Conservation (phyloP, 2,329 filamentous ascomycete genomes). For the Neurospora crassa region DNA sequence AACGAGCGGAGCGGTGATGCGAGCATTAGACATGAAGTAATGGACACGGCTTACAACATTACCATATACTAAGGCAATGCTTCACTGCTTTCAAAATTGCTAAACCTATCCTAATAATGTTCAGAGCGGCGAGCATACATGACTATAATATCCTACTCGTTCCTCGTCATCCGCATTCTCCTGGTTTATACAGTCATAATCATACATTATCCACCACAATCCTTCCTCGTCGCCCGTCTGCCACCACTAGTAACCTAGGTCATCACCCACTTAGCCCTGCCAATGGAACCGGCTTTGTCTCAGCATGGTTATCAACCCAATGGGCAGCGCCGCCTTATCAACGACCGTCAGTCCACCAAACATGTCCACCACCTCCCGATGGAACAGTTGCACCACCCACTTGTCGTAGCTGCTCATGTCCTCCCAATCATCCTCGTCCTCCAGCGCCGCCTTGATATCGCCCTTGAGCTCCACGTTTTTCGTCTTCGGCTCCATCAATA, state of each 20-base stretch:
- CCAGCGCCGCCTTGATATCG: conserved; percentile 18
- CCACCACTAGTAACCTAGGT: background rate
- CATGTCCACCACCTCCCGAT: conserved; percentile 31
- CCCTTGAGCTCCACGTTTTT: conserved; percentile 24
- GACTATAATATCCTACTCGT: background rate
- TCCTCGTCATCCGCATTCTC: background rate
- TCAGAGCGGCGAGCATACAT: background rate
- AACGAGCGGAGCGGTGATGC: background rate
- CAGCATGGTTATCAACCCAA: conserved; percentile 36
- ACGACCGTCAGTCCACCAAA: conserved; percentile 37
- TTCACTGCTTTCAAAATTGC: background rate
- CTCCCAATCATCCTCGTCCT: conserved; percentile 21
- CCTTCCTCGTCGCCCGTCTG: background rate
- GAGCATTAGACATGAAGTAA: background rate
- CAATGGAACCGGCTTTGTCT: conserved; percentile 34
- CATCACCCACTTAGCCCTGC: conserved; percentile 20
- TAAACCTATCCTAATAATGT: background rate
- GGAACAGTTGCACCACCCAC: conserved; percentile 37
- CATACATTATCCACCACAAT: background rate
- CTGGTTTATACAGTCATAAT: background rate
- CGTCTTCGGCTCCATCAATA: conserved; percentile 26
- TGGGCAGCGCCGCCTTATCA: conserved; percentile 33
- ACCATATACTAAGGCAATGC: background rate
- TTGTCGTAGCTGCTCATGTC: conserved; percentile 34
- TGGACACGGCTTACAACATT: background rate